Evolutionary conservation across 768 basidiomycete genomes (phyloP), one percentile per base, ranked within the genome.

Genomic region (Suillus placidus): DNA sequence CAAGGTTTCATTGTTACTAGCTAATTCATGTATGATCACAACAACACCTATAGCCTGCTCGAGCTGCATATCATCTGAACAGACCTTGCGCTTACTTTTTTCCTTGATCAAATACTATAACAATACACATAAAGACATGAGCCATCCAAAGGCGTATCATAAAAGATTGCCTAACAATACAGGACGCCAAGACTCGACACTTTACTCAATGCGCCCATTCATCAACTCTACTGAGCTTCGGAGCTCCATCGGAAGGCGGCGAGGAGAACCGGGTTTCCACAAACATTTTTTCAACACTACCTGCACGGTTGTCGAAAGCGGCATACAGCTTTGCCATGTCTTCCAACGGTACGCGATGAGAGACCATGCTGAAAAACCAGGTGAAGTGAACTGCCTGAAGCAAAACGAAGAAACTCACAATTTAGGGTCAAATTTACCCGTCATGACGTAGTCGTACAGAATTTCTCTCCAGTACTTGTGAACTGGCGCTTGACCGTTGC

Each of bases 401-500:
- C 32, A 14, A 35, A n/a, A 63, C 30, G 54, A 65, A 54, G 34
- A 18, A 16, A 79, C 84, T 66, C 64, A 85, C 85, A 88, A 86
- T 6, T 80, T 84, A 6, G 86, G 85, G 68, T 92, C 88, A 67
- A 92, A 85, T 74, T 88, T 87, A 18, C 87, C 86, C 1, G 85
- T 80, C 57, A 83, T 77, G 72, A 92, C 86, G 71, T 86, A 88
- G 60, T 86, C 84, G 64, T 89, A 73, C 56, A 92, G 74, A 57
- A 93, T 84, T 68, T 90, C 86, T 64, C 89, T 78, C 90, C 90
- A 92, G 77, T 89, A 91, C 57, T 82, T 81, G 71, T 90, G 90
- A 1, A 91, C 88, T 4, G 90, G 91, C 0, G 89, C 89, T 78
- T 92, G 90, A 1, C 89, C 89, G 68, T 89, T 89, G 8, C 89